Evolutionary conservation across 23 red algal species (phyloP).

Genomic region (Gracilaria domingensis): DNA sequence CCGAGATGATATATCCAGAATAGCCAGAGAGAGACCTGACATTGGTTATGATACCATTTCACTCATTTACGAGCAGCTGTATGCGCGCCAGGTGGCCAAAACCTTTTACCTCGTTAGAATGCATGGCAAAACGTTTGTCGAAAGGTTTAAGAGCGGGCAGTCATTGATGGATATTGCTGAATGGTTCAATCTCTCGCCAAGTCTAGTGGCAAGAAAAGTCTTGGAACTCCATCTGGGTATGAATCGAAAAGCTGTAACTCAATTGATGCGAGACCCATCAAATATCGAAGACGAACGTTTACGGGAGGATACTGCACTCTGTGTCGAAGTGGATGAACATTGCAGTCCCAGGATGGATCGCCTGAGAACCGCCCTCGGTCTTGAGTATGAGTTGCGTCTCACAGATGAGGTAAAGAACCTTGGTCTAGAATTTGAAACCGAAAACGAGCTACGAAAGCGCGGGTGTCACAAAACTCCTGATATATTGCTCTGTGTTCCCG

Average conservation of each 20-base stretch:
- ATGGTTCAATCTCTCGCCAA: slow-evolving; percentile 57
- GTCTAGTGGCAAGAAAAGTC: slow-evolving; percentile 57
- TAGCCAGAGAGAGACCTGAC: slow-evolving; percentile 1
- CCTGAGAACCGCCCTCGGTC: slow-evolving; percentile 45
- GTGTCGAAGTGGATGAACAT: slow-evolving; percentile 55
- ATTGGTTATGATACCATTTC: slow-evolving; percentile 43
- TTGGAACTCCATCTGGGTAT: slow-evolving; percentile 49
- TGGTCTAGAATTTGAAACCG: slow-evolving; percentile 78
- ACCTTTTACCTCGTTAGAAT: slow-evolving; percentile 55
- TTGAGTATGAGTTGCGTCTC: slow-evolving; percentile 75
- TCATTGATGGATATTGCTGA: slow-evolving; percentile 65
- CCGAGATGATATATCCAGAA: slow-evolving; percentile 25
- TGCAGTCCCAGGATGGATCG: slow-evolving; percentile 61
- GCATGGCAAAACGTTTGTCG: slow-evolving; percentile 60
- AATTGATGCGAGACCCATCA: slow-evolving; percentile 25
- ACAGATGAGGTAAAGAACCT: slow-evolving; percentile 54
- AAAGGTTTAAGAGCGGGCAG: slow-evolving; percentile 44
- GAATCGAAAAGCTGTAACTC: slow-evolving; percentile 45
- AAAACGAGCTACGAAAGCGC: slow-evolving; percentile 54
- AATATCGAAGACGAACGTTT: slow-evolving; percentile 49
- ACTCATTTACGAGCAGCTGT: slow-evolving; percentile 58
- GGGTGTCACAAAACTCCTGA: slow-evolving; percentile 83
- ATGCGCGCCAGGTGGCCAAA: slow-evolving; percentile 36
- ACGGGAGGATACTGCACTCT: slow-evolving; percentile 29
- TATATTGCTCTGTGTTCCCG: slow-evolving; percentile 66